Base-by-base conservation (phyloP, 345 rosid genomes). In the Salix dunnii region DNA sequence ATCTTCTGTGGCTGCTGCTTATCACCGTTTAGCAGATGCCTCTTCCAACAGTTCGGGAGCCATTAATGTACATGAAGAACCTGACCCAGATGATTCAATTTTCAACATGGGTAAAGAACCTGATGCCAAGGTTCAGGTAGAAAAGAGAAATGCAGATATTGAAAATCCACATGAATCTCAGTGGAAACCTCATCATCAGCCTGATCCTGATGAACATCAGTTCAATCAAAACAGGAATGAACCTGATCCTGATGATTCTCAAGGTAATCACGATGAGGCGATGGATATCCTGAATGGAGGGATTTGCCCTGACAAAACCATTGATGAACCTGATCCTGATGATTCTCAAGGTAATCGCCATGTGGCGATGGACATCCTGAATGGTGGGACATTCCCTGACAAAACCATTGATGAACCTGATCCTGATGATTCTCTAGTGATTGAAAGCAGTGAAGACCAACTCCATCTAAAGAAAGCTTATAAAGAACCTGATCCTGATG, bases 1-100 rank as follows among this genome's bases (percentile, higher is more conserved):
- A 49, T 85, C 97, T 63, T 92, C 98, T 16, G 95, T 91, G 76
- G 86, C 89, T 81, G 99, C 99, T 89, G 99, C 98, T 64, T 92
- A 82, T 85, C 86, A 62, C 58, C 94, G 97, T 78, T 76, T 87
- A 61, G 86, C 78, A 73, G 73, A 74, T 49, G 76, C 83, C 58
- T 79, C 85, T 77, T 76, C 42, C 27, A 72, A 74, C 66, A 48
- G 8, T 80, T 53, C 36, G 12, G 79, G 70, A 55, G 76, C 27
- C 76, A 82, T 87, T 66, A 85, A 86, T 84, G 82, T 61, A 9
- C 77, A 77, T 14, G 86, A 81, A 70, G 96, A 91, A 82, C 89
- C 93, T 68, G 91, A 90, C 60, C 88, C 85, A 33, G 92, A 91
- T 87, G 90, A 89, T 78, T 78, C 89, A n/a, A 75, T 64, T 68